phyloP scores from a whole-genome alignment of 352 stramenopile species.

The Globisporangium carolinianum region DNA sequence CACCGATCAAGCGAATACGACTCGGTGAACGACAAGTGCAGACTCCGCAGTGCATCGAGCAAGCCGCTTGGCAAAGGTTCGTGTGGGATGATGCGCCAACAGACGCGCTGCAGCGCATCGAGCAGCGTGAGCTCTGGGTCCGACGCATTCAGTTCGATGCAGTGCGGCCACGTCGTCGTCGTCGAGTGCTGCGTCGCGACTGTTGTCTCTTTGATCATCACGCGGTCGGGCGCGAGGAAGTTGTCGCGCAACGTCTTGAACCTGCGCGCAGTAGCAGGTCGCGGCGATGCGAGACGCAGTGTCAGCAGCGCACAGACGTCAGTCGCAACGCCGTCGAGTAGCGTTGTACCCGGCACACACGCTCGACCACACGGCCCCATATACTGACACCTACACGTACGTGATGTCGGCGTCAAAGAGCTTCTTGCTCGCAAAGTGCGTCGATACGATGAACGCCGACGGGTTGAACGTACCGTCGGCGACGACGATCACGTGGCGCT shows the following conservation, averaged over 20 bases:
- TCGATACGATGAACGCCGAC: constrained; percentile 30
- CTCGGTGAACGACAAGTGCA: constrained; percentile 25
- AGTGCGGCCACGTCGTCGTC: constrained; percentile 23
- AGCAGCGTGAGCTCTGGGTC: constrained; percentile 40
- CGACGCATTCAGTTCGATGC: constrained; percentile 27
- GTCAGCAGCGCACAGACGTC: too few relatives aligned
- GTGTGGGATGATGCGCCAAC: constrained; percentile 28
- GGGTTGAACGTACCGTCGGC: constrained; percentile 47
- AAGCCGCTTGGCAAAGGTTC: constrained; percentile 32
- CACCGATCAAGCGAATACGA: constrained; percentile 1
- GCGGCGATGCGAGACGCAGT: too few relatives aligned
- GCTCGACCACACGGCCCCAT: not conserved
- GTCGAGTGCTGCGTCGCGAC: constrained; percentile 11
- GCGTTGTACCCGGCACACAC: not conserved
- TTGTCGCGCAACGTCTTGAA: constrained; percentile 51
- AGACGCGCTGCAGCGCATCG: constrained; percentile 16
- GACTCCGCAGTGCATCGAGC: constrained; percentile 24
- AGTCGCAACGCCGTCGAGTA: not conserved
- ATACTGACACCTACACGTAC: constrained; percentile 13
- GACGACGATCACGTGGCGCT: constrained; percentile 32
- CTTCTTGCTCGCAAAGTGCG: constrained; percentile 32
- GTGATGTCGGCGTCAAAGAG: constrained; percentile 32
- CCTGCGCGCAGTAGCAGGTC: constrained; percentile 6
- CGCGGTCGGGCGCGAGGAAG: constrained; percentile 40
- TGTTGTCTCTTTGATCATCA: constrained; percentile 41